phyloP scores from a whole-genome alignment of 2,329 filamentous ascomycete species.

The Neospermospora avenae region DNA sequence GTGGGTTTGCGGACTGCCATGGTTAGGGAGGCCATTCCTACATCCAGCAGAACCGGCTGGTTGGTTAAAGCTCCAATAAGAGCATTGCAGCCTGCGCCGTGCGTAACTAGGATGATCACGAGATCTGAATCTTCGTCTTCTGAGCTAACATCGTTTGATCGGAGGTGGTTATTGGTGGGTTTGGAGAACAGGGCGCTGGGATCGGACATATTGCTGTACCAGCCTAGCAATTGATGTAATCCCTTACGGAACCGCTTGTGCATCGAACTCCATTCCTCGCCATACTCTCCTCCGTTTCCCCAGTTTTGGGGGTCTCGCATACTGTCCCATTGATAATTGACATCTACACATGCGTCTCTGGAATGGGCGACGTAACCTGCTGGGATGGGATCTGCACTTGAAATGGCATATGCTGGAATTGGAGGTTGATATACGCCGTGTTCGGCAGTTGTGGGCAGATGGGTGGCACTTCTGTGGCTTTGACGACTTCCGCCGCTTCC shows the following conservation, averaged over 20 bases:
- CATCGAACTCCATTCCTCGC: slow-evolving; percentile 96
- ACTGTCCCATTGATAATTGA: slow-evolving; percentile 98
- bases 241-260: slow-evolving; percentile 84
- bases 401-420: slow-evolving; percentile 78
- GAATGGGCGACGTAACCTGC: slow-evolving; percentile 87
- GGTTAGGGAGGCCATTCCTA: slow-evolving; percentile 85
- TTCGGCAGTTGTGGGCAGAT: slow-evolving; percentile 20
- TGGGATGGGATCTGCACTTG: slow-evolving; percentile 76
- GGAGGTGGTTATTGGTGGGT: slow-evolving; percentile 38
- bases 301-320: slow-evolving; percentile 74
- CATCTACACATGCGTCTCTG: slow-evolving; percentile 74
- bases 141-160: slow-evolving; percentile 39
- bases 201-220: slow-evolving; percentile 65
- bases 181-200: slow-evolving; percentile 50
- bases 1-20: slow-evolving; percentile 67
- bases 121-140: slow-evolving; percentile 67
- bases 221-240: slow-evolving; percentile 73
- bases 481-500: slow-evolving; percentile 29
- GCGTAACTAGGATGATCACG: slow-evolving; percentile 83
- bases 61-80: slow-evolving; percentile 88
- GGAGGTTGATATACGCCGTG: slow-evolving; percentile 65
- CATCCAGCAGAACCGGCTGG: slow-evolving; percentile 85
- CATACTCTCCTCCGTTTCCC: slow-evolving; percentile 83
- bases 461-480: slow-evolving; percentile 15
- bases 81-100: slow-evolving; percentile 94